Evolutionary conservation across 257 asterid genomes (phyloP).

Genomic region (Henckelia pumila): DNA sequence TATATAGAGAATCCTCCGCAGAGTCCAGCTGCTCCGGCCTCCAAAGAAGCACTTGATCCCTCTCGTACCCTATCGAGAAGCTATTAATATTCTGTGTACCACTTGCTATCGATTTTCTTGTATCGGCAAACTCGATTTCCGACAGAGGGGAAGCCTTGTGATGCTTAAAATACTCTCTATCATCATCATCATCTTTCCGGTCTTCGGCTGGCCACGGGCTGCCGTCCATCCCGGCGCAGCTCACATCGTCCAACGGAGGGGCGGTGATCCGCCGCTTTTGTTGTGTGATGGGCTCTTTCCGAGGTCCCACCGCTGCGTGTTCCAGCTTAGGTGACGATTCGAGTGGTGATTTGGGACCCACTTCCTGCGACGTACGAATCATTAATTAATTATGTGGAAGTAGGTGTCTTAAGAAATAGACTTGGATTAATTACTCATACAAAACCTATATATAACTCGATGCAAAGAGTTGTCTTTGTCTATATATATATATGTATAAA

Average conservation of each 20-base stretch:
- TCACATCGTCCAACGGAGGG: slow-evolving; percentile 19
- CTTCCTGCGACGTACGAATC: too few relatives aligned
- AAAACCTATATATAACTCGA: too few relatives aligned
- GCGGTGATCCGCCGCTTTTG: slow-evolving; percentile 39
- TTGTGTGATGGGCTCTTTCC: slow-evolving; percentile 42
- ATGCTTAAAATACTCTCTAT: slow-evolving; percentile 50
- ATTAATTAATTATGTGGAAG: too few relatives aligned
- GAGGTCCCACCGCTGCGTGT: slow-evolving; percentile 43
- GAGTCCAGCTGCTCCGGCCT: slow-evolving; percentile 76
- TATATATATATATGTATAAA: too few relatives aligned
- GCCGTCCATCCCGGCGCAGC: slow-evolving; percentile 53
- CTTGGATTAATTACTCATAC: too few relatives aligned
- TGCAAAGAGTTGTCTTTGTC: too few relatives aligned
- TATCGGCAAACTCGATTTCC: slow-evolving; percentile 58
- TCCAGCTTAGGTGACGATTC: slow-evolving; percentile 40
- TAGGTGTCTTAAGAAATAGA: too few relatives aligned
- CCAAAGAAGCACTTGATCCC: slow-evolving; percentile 40
- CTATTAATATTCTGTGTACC: slow-evolving; percentile 27
- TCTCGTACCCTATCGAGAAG: too few relatives aligned
- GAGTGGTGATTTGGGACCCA: slow-evolving; percentile 40
- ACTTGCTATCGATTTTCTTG: slow-evolving; percentile 53
- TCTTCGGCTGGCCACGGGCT: slow-evolving; percentile 60
- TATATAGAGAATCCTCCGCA: slow-evolving; percentile 67
- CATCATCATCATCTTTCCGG: slow-evolving; percentile 32
- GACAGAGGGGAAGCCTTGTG: slow-evolving; percentile 77